Percentiles rank a stretch among this genome's conserved stretches.
Evolutionary conservation across 2,329 filamentous ascomycete genomes (phyloP).

Genomic region (Mycosphaerelloides madeirae): DNA sequence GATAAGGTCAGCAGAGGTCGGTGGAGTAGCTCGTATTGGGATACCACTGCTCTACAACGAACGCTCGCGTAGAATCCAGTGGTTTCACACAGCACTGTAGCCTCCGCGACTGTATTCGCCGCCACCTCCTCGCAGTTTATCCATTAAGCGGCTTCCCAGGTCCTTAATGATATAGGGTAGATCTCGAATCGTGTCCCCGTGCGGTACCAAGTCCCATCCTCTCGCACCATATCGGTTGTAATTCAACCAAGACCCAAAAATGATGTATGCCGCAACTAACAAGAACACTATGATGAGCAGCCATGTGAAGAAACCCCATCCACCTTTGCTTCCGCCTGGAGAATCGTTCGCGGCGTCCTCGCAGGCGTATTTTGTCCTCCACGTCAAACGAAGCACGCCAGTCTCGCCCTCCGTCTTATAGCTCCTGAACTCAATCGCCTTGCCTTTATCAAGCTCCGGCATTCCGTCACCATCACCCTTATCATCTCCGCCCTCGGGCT

Average conservation of each 20-base stretch:
- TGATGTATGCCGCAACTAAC: conserved; percentile 79
- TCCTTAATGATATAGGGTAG: conserved; percentile 89
- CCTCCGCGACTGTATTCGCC: conserved; percentile 63
- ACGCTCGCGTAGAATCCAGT: not conserved
- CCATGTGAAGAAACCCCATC: conserved; percentile 98
- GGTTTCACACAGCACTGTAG: conserved; percentile 76
- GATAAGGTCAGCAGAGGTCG: too few species aligned
- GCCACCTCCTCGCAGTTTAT: conserved; percentile 65
- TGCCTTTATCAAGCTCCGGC: conserved; percentile 47
- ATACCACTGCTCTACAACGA: conserved; percentile 5
- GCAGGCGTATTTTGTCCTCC: conserved; percentile 85
- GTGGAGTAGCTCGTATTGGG: not conserved
- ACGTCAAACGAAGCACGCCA: conserved; percentile 69
- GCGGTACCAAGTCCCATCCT: conserved; percentile 90
- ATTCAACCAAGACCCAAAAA: conserved; percentile 98
- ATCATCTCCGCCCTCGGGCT: conserved; percentile 34
- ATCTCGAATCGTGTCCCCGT: conserved; percentile 87
- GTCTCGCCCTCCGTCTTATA: conserved; percentile 58
- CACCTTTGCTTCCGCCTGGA: conserved; percentile 43
- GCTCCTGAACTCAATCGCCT: conserved; percentile 70
- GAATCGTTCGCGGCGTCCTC: conserved; percentile 50
- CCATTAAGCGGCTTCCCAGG: conserved; percentile 72
- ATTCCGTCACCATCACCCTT: conserved; percentile 33
- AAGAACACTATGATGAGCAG: conserved; percentile 87
- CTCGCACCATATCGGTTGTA: conserved; percentile 94